phyloP scores from a whole-genome alignment of 306 rosid species.

The Malus fusca region DNA sequence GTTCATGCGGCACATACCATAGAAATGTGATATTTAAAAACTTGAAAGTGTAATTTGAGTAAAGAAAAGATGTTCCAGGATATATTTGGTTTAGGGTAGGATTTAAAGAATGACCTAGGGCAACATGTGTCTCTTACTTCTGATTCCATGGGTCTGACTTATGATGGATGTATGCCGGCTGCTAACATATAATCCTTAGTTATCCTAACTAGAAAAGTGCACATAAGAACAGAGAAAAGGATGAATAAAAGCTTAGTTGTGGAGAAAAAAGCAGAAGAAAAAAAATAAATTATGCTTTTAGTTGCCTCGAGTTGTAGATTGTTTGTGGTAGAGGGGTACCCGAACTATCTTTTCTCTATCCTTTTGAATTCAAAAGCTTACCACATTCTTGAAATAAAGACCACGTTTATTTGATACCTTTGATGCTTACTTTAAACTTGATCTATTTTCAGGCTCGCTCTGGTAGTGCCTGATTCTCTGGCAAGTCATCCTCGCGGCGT shows the following conservation, averaged over 20 bases:
- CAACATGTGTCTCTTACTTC: too few species aligned
- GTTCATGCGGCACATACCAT: neutral
- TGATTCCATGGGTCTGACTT: neutral
- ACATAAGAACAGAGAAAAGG: too few species aligned
- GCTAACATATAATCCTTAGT: neutral
- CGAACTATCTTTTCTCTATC: too few species aligned
- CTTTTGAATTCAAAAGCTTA: neutral
- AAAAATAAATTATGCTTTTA: too few species aligned
- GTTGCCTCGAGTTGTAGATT: too few species aligned
- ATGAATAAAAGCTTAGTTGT: too few species aligned
- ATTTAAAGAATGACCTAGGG: neutral
- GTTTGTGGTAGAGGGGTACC: too few species aligned
- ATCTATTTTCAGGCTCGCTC: slow-evolving; percentile 54
- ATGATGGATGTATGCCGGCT: neutral
- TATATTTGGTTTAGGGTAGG: neutral
- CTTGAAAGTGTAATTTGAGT: neutral
- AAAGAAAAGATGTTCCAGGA: neutral
- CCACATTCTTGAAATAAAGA: neutral
- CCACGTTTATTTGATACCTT: neutral
- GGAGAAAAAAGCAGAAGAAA: too few species aligned
- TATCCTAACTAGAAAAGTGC: neutral
- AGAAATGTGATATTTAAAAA: neutral
- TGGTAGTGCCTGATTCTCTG: slow-evolving; percentile 38
- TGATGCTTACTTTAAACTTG: neutral
- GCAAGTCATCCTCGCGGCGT: neutral